Evolutionary conservation across 306 rosid genomes (phyloP), one percentile per base, ranked within the genome.

Genomic region (Gynostemma pentaphyllum): DNA sequence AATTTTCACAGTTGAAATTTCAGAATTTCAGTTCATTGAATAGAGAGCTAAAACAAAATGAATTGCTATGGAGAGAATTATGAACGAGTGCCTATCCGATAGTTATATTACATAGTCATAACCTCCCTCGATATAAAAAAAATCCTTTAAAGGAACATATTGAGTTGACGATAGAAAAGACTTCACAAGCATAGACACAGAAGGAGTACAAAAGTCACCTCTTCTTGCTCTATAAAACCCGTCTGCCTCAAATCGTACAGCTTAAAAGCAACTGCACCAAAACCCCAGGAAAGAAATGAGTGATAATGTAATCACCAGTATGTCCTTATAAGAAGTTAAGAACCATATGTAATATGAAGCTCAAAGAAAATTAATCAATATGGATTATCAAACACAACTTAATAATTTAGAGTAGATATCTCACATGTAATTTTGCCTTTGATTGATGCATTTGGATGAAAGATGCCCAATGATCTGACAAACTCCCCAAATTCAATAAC

Each of bases 231-330:
- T 62, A 92, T 92, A 70, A 59, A 88, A 18, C 98, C 95, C 8
- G 94, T 84, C 49, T 82, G 90, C 70, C 82, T 79, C 52, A 92
- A 81, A 78, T 92, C 98, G 61, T 92, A 81, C 70, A 92, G 69
- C 76, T 57, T 86, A 79, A 80, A 92, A 49, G 95, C 88, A 84
- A 92, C 95, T 92, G 96, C 83, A 82, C n/a, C n/a, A 29, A 55
- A 14, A 34, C 39, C 39, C 39, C 39, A 9, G n/a, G n/a, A n/a
- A 34, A 34, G 39, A 34, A 34, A 34, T 34, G 9, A 4, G 39
- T 0, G 39, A 2, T 28, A 55, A 30, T 30, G 18, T 16, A 30
- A 30, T 32, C 18, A 30, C 16, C 44, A 29, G 42, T 9, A 30
- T n/a, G 41, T 26, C 37, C 13, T 27, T 13, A 15, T 5, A 26